Base-by-base conservation (phyloP, 2,329 filamentous ascomycete species). In the Calonectria hongkongensis region DNA sequence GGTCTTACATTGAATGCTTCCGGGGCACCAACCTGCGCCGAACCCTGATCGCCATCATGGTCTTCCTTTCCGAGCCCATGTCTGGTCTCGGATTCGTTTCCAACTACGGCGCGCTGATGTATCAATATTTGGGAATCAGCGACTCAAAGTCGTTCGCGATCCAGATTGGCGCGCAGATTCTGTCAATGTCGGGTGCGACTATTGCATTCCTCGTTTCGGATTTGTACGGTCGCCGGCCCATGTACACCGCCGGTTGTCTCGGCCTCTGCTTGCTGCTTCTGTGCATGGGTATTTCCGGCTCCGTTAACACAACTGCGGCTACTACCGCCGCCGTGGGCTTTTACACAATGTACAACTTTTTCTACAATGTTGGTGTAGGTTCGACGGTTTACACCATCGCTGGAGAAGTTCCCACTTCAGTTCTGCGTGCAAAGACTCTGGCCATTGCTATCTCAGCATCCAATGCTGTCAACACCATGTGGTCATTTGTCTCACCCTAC, bases 401-500 rank as follows among this genome's bases (percentile, higher is more conserved):
- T 2, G 83, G 84, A 30, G 87, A 88, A 63, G 82, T 85, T 2
- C 87, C 86, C 0, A 84, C 87, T 0, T 82, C 87, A 0, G 83
- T 84, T 6, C 79, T 88, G 1, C 83, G 87, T 9, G 83, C 84
- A 45, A 86, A 86, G 73, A 84, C 86, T 0, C 84, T 87, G 45
- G 86, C 85, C 4, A 81, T 87, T 15, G 83, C 85, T 9, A 87
- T 88, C 80, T 80, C 87, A 3, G 79, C 83, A 2, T 84, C 84
- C 0, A 83, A 85, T 2, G 78, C 86, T 0, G 79, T 83, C 5
- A 84, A 84, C 33, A 85, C 85, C 3, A 78, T 86, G 58, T 86
- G 89, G 68, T 85, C 84, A 0, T 82, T 90, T 41, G 83, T 84
- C 1, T 77, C 90, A 0, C 88, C 89, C 0, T 90, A 89, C 69